Base-by-base conservation (phyloP, 1,284 basidiomycete genomes). In the Ustilago crameri region DNA sequence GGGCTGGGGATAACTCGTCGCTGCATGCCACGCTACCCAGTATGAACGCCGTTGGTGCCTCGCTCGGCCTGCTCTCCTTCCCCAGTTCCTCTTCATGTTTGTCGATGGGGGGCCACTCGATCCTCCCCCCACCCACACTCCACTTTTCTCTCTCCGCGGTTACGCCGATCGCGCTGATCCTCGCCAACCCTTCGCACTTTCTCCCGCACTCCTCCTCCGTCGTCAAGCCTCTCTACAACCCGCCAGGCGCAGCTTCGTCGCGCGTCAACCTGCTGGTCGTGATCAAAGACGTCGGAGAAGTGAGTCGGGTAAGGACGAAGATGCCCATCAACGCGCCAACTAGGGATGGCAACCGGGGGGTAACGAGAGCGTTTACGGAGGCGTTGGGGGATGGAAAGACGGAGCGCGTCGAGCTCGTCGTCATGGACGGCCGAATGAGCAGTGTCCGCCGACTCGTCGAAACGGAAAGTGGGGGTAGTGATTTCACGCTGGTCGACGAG, bases 61-160 rank as follows among this genome's bases (percentile, higher is more conserved):
- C 54, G 0, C 38, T 45, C 43, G 14, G 23, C 43, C 12, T 49
- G 14, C 18, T 24, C 10, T 18, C 12, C 42, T 12, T 20, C n/a
- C 23, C 27, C 9, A 5, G 18, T 5, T 23, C 18, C 22, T 30
- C 27, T 14, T 3, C 22, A 10, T 9, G 17, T 7, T 27, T 48
- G 22, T 3, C 24, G 40, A 9, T 35, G 27, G 61, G 4, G 14
- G 24, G 40, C 2, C 50, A 72, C 7, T 72, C 69, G 10, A 72
- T 72, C 45, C n/a, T 54, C 0, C 69, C 69, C 0, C 69, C 63
- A 8, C 63, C 69, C 1, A 72, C 63, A 3, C 55, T 72, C 1
- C 54, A 60, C 24, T 72, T 72, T 27, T 18, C 47, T 2, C 45
- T 72, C 4, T 18, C 42, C 1, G 0, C 12, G 5, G 41, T 72